Percentiles rank a stretch among this genome's conserved stretches.
Conservation (phyloP, 2,329 filamentous ascomycete genomes). For the Aspergillus neoniger region DNA sequence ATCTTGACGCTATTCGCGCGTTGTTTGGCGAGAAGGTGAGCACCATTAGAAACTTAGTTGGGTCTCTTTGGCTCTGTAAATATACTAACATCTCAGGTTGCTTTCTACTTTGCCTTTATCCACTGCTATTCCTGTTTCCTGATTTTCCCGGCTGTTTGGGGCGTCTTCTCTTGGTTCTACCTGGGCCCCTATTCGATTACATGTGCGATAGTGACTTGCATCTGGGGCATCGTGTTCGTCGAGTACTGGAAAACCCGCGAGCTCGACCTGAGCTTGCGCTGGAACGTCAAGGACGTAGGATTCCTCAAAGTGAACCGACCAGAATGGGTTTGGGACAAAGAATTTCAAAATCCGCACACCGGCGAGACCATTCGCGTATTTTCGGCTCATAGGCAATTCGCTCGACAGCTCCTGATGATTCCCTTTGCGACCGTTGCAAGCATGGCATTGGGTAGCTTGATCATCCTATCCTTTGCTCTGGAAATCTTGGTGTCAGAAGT, state of each 20-base stretch:
- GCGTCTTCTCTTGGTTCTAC: constrained; percentile 75
- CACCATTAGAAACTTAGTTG: too few relatives aligned
- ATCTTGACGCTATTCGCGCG: constrained; percentile 74
- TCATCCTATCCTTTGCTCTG: constrained; percentile 83
- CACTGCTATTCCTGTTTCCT: constrained; percentile 88
- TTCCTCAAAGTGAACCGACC: constrained; percentile 74
- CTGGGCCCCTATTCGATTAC: constrained; percentile 80
- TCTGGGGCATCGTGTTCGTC: constrained; percentile 90
- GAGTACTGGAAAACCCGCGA: constrained; percentile 98
- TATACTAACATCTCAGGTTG: constrained; percentile 57
- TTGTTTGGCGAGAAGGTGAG: constrained; percentile 70
- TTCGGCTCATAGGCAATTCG: constrained; percentile 71
- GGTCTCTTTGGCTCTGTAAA: background rate
- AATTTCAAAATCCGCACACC: constrained; percentile 76
- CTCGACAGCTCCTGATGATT: constrained; percentile 76
- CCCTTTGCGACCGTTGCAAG: constrained; percentile 80
- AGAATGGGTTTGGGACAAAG: constrained; percentile 77
- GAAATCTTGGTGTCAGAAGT: constrained; percentile 96
- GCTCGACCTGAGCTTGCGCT: constrained; percentile 78
- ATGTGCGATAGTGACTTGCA: constrained; percentile 73
- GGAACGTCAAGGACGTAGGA: constrained; percentile 84
- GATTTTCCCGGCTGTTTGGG: constrained; percentile 77
- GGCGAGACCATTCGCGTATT: constrained; percentile 77
- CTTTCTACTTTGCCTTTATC: constrained; percentile 93
- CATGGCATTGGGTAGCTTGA: constrained; percentile 73